A percentile compares a stretch with the other conserved stretches of the same genome.
phyloP scores from a whole-genome alignment of 805 yeast genomes.

The Lachancea nothofagi region DNA sequence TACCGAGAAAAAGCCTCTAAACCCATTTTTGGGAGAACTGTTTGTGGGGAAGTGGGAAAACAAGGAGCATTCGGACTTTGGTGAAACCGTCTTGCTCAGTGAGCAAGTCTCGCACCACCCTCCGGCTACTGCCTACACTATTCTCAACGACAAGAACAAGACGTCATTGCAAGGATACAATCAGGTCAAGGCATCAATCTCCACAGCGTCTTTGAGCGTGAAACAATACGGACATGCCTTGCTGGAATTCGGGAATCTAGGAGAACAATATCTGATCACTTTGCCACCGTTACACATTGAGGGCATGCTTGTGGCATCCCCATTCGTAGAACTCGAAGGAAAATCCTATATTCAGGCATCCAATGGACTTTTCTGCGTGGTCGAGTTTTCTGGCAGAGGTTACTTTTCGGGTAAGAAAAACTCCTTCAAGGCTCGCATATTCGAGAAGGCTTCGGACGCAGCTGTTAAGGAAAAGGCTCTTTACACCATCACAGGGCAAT shows the following conservation, averaged over 20 bases:
- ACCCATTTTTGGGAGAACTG: slow-evolving; percentile 92
- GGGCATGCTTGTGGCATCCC: slow-evolving; percentile 85
- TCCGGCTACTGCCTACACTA: slow-evolving; percentile 89
- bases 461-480: slow-evolving; percentile 56
- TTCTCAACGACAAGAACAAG: slow-evolving; percentile 65
- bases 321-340: slow-evolving; percentile 92
- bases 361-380: slow-evolving; percentile 62
- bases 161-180: slow-evolving; percentile 81
- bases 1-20: slow-evolving; percentile 94
- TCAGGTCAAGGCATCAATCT: slow-evolving; percentile 78
- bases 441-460: slow-evolving; percentile 45
- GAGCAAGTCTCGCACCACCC: slow-evolving; percentile 99
- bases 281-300: slow-evolving; percentile 93
- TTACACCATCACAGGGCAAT: slow-evolving; percentile 82
- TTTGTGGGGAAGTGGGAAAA: slow-evolving; percentile 87
- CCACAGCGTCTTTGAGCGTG: slow-evolving; percentile 73
- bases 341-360: slow-evolving; percentile 79
- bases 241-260: slow-evolving; percentile 53
- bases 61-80: slow-evolving; percentile 45
- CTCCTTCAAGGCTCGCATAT: slow-evolving; percentile 80
- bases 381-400: slow-evolving; percentile 89
- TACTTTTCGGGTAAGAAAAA: slow-evolving; percentile 94
- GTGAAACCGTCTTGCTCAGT: slow-evolving; percentile 72
- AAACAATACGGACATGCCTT: slow-evolving; percentile 92
- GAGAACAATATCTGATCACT: slow-evolving; percentile 73